Conservation (phyloP, 2,329 filamentous ascomycete genomes). For the Trichothecium sympodiale region DNA sequence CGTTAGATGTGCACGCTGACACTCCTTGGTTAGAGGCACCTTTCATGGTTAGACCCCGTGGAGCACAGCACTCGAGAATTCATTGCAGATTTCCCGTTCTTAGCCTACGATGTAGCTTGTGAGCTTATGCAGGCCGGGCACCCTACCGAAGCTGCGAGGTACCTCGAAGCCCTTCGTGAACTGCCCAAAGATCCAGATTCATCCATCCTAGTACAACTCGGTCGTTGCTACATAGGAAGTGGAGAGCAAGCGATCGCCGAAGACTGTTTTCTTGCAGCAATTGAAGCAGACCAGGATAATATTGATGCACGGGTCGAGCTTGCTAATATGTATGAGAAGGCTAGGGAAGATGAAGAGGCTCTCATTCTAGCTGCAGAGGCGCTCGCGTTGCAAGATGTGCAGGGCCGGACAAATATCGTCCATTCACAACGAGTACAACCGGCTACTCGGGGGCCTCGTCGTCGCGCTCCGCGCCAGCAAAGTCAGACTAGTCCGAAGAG, state of each 20-base stretch:
- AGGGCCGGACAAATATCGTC: conserved; percentile 14
- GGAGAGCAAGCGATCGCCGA: conserved; percentile 59
- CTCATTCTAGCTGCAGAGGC: conserved; percentile 68
- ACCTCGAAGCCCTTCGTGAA: conserved; percentile 43
- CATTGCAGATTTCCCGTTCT: conserved; percentile 60
- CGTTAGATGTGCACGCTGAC: neutral
- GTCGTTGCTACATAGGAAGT: conserved; percentile 57
- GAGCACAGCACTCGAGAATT: conserved; percentile 31
- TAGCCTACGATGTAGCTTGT: conserved; percentile 58
- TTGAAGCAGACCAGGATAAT: conserved; percentile 59
- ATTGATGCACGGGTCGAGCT: conserved; percentile 70
- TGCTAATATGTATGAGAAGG: conserved; percentile 73
- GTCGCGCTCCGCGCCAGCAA: no score
- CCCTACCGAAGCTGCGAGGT: conserved; percentile 33
- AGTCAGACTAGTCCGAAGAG: no score
- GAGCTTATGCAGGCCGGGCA: conserved; percentile 25
- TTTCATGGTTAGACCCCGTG: conserved; percentile 59
- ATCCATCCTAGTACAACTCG: conserved; percentile 42
- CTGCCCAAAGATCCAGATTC: conserved; percentile 39
- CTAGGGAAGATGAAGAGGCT: conserved; percentile 63
- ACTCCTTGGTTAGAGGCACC: conserved; percentile 41
- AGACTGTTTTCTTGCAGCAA: conserved; percentile 63
- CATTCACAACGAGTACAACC: no score
- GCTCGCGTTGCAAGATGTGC: conserved; percentile 47
- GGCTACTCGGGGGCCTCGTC: no score